Evolutionary conservation across 805 yeast species (phyloP).

Genomic region (Metschnikowia noctiluminum): DNA sequence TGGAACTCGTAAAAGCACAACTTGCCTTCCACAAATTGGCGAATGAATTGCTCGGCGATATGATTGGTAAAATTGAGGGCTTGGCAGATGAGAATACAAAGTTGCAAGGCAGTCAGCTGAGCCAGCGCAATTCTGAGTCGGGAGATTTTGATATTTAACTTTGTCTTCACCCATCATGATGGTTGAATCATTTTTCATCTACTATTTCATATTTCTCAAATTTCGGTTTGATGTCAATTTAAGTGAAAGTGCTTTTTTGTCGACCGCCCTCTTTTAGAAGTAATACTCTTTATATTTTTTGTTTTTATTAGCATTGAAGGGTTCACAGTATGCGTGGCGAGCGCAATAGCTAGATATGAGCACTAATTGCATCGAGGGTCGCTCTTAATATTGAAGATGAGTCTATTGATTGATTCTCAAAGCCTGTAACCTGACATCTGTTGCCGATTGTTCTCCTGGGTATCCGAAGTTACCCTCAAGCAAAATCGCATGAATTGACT

Average conservation of each 20-base stretch:
- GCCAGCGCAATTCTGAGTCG: slow-evolving; percentile 14
- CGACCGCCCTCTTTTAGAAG: too few relatives aligned
- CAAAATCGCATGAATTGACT: slow-evolving; percentile 76
- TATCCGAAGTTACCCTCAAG: slow-evolving; percentile 44
- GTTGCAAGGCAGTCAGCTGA: slow-evolving; percentile 14
- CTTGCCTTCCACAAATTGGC: slow-evolving; percentile 78
- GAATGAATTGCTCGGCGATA: slow-evolving; percentile 57
- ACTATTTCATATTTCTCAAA: too few relatives aligned
- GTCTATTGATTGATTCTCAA: slow-evolving; percentile 10
- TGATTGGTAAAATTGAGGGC: slow-evolving; percentile 61
- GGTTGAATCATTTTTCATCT: background rate
- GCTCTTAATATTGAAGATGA: too few relatives aligned
- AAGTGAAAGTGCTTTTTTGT: too few relatives aligned
- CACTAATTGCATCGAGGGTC: too few relatives aligned
- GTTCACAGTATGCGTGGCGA: too few relatives aligned
- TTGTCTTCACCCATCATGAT: background rate
- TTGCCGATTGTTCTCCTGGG: slow-evolving; percentile 14
- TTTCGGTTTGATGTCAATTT: too few relatives aligned
- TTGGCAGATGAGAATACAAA: slow-evolving; percentile 48
- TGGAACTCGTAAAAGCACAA: slow-evolving; percentile 73
- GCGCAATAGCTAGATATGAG: too few relatives aligned
- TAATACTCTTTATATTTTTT: too few relatives aligned
- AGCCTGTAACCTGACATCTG: slow-evolving; percentile 17
- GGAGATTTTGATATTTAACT: slow-evolving; percentile 27
- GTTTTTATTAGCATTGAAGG: too few relatives aligned